phyloP scores from a whole-genome alignment of 352 stramenopile species.

The Achlya hypogyna region DNA sequence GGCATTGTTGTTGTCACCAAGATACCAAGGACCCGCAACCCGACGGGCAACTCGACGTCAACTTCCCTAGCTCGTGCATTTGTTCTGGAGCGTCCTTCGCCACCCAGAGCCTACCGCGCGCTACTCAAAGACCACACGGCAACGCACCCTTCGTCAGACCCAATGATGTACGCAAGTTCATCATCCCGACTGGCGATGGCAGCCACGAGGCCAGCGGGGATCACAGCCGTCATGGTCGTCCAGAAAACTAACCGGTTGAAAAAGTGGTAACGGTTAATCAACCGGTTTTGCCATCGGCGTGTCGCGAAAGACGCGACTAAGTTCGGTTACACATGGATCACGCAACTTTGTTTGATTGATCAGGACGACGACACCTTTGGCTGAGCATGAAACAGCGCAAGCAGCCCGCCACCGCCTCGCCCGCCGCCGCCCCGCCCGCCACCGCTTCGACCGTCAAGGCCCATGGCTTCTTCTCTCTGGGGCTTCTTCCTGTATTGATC shows the following conservation, averaged over 20 bases:
- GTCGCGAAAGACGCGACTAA: neutral
- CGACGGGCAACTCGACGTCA: neutral
- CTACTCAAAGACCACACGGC: neutral
- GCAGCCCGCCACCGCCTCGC: neutral
- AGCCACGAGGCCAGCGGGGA: neutral
- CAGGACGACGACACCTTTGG: neutral
- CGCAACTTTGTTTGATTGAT: neutral
- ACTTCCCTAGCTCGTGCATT: neutral
- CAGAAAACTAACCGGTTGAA: neutral
- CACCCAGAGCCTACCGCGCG: neutral
- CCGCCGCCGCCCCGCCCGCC: neutral
- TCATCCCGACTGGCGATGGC: neutral
- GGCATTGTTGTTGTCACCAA: neutral
- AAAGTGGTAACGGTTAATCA: neutral
- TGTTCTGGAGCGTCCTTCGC: too few relatives aligned
- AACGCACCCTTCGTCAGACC: neutral
- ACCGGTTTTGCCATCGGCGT: too few relatives aligned
- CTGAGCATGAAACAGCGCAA: conserved; percentile 3
- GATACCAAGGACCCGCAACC: neutral
- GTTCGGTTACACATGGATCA: neutral
- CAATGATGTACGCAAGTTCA: neutral
- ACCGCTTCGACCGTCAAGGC: neutral
- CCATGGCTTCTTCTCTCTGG: neutral
- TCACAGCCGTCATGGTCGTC: neutral
- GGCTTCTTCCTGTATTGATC: conserved; percentile 48